Evolutionary conservation across 2,329 filamentous ascomycete species (phyloP), one percentile per base, ranked within the genome.

Genomic region (Venturia effusa): DNA sequence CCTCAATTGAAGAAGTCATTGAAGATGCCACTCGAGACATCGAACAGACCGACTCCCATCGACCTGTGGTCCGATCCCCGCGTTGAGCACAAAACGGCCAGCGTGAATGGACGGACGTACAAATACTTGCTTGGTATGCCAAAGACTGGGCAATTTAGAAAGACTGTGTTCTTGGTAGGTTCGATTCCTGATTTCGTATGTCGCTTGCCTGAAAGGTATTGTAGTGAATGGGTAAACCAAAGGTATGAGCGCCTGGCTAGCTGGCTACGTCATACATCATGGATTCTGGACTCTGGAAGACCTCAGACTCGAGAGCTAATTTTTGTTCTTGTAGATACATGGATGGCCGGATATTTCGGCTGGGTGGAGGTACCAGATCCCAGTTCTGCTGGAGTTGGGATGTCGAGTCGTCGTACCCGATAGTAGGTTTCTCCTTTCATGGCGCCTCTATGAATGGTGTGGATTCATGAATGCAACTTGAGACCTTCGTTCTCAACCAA

Each of bases 311-410:
- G 4, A 24, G 45, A 27, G 10, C 45, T 51, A 51, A 32, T 39
- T 39, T 51, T 17, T 32, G 45, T 11, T 3, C 15, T 5, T 22
- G 51, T 62, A 83, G 80, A 78, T 89, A 71, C 88, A 92, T 75
- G 92, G 92, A 68, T 95, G 87, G 77, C 92, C 92, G 0, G 92
- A 96, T 75, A 76, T 94, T 22, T 84, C 85, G 10, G 86, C 92
- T 71, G 91, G 88, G 71, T 97, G 93, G 93, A 87, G 92, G 66
- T 88, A 90, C 75, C 92, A 97, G 75, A 88, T 97, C 66, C 92
- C 92, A 0, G 76, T 85, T 69, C 81, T 97, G 27, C 75, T 88
- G 40, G 81, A 86, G 6, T 79, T 90, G 64, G 88, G 88, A 27
- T 83, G 93, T 68, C 84, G 88, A 64, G 90, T 96, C 63, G 84